Base-by-base conservation (phyloP, 495 filamentous ascomycete species). In the Penicillium psychrofluorescens region DNA sequence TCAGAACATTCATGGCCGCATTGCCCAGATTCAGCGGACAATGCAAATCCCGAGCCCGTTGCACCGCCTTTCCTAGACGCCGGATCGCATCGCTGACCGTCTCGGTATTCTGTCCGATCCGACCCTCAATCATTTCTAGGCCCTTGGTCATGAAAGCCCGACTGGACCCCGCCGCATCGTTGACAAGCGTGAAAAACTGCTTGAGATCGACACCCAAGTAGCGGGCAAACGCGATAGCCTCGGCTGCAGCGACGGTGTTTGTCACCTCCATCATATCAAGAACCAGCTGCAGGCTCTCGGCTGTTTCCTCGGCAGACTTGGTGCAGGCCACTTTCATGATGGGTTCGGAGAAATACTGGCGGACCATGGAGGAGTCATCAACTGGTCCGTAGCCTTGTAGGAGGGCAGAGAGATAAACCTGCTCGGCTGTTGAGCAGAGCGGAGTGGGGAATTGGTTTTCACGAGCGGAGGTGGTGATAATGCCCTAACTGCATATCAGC, bases 381-480 rank as follows among this genome's bases (percentile, higher is more conserved):
- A 84, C 73, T 4, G 72, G 55, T 0, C 78, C 81, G 52, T 74
- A 85, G 5, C 83, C 85, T 35, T 76, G 70, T 4, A 74, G 61
- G 12, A 86, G 58, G 10, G 72, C 79, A 11, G 74, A 55, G 30
- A 80, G 70, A 55, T 88, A 89, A 13, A 81, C 71, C 58, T 87
- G 81, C 59, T 89, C 85, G 7, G 85, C 82, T 0, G 71, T 74
- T n/a, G 75, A 76, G 36, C 77, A 75, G 51, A 92, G 72, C n/a
- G 84, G 82, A n/a, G 78, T 76, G 0, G 83, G 76, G 56, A 86
- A 87, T 8, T 68, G 62, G 33, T 67, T 56, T 40, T 76, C 61
- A 30, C 83, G 67, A 7, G 78, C 81, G 38, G 79, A 83, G 11
- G 78, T 75, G 15, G 83, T 89, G 51, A 92, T 86, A 58, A 92